Evolutionary conservation across 129 eudicot species (phyloP).

Genomic region (Pulicaria dysenterica): DNA sequence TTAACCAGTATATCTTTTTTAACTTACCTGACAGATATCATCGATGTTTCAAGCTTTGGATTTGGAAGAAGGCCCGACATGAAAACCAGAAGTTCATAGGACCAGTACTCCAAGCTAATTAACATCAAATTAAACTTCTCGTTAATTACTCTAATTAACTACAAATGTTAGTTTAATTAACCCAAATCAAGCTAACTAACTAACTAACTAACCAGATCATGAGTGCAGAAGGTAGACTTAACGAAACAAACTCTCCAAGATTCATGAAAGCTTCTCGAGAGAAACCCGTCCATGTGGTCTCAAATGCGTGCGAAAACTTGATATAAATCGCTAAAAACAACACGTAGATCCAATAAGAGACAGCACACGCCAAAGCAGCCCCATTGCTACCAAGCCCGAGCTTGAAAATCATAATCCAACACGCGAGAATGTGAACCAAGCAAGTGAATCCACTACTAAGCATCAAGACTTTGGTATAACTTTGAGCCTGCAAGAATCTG

Average conservation of each 20-base stretch:
- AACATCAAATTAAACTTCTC: neutral
- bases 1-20: neutral
- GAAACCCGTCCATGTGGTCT: slow-evolving; percentile 44
- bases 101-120: slow-evolving; percentile 40
- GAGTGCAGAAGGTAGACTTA: slow-evolving; percentile 44
- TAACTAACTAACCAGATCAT: slow-evolving; percentile 44
- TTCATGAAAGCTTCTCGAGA: slow-evolving; percentile 34
- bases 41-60: slow-evolving; percentile 35
- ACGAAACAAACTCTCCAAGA: slow-evolving; percentile 31
- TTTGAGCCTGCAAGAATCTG: slow-evolving; percentile 34
- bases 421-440: slow-evolving; percentile 28
- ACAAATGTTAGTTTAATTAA: neutral
- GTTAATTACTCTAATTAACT: too few species aligned
- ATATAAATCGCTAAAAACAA: slow-evolving; percentile 37
- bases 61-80: slow-evolving; percentile 44
- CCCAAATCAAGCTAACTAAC: too few species aligned
- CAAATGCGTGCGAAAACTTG: slow-evolving; percentile 37
- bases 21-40: slow-evolving; percentile 33
- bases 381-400: slow-evolving; percentile 36
- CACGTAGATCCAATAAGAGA: slow-evolving; percentile 43
- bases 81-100: slow-evolving; percentile 28
- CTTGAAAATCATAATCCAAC: slow-evolving; percentile 34
- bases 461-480: slow-evolving; percentile 28
- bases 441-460: slow-evolving; percentile 33
- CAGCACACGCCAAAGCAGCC: slow-evolving; percentile 40